Evolutionary conservation across 2,329 filamentous ascomycete genomes (phyloP).

Genomic region (Aspergillus puulaauensis): DNA sequence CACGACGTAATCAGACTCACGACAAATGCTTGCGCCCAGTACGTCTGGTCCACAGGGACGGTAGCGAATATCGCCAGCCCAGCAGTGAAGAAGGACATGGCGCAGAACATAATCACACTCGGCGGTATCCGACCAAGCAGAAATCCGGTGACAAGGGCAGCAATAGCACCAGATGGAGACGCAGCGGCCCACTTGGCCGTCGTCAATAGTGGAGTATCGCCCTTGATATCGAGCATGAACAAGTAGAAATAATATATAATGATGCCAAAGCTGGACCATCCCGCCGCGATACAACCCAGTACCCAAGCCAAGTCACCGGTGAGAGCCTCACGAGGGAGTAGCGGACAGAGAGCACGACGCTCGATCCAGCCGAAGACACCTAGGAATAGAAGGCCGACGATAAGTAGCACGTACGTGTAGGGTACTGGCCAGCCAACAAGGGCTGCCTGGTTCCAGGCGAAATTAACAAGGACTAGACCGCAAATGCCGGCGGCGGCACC

Average conservation of each 20-base stretch:
- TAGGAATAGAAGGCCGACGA: conserved; percentile 57
- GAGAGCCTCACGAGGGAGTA: conserved; percentile 27
- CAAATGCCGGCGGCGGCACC: conserved; percentile 50
- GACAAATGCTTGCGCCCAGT: neutral
- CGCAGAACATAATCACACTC: too few relatives aligned
- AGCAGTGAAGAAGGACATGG: too few relatives aligned
- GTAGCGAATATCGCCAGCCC: neutral
- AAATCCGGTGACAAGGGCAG: conserved; percentile 27
- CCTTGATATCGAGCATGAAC: conserved; percentile 37
- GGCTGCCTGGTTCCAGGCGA: conserved; percentile 66
- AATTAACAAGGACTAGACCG: conserved; percentile 62
- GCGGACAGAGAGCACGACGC: conserved; percentile 47
- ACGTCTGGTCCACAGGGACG: neutral
- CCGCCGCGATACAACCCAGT: conserved; percentile 15
- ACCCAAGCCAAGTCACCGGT: too few relatives aligned
- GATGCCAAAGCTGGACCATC: conserved; percentile 57
- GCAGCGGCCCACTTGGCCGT: conserved; percentile 28
- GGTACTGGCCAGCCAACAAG: conserved; percentile 57
- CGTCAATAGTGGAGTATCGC: conserved; percentile 16
- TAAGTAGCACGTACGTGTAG: conserved; percentile 56
- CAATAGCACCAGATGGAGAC: conserved; percentile 26
- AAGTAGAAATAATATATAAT: conserved; percentile 55
- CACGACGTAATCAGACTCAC: neutral
- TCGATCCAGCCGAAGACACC: conserved; percentile 44
- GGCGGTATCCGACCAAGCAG: too few relatives aligned